A percentile compares a stretch with the other conserved stretches of the same genome.
These are phyloP conservation scores for Croton setiger DNA, from an alignment of 441 rosid genomes.

Conservation along the genomic window DNA sequence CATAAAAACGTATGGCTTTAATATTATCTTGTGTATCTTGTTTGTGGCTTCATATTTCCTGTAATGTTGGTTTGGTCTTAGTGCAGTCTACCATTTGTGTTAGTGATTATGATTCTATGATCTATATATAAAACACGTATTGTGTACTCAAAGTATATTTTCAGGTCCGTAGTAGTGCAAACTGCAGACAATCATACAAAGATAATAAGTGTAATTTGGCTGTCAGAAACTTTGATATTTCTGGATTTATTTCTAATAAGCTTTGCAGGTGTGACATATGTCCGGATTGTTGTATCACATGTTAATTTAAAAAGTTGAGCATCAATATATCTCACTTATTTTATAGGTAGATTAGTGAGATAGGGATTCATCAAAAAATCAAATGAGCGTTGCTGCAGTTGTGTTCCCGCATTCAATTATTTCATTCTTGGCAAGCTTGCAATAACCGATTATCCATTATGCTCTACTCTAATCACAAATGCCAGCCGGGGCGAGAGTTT, in stretches of 20 bases:
- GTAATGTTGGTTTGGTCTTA: neutral
- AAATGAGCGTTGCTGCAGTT: no score
- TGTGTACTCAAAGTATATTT: neutral
- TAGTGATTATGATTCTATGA: neutral
- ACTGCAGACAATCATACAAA: neutral
- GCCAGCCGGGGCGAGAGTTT: neutral
- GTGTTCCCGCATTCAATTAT: no score
- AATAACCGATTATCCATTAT: neutral
- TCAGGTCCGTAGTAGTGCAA: neutral
- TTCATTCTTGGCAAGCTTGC: no score
- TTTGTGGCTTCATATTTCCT: neutral
- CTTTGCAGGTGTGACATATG: no score
- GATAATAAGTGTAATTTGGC: neutral
- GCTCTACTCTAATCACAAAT: neutral
- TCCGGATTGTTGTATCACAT: no score
- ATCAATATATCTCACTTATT: no score
- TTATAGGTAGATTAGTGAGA: no score
- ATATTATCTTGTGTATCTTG: neutral
- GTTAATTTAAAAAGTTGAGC: no score
- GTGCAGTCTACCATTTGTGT: neutral
- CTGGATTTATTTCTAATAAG: neutral
- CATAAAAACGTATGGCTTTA: neutral
- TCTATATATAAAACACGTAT: neutral
- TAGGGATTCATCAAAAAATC: no score
- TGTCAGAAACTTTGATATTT: neutral